These are phyloP conservation scores for Starmerella stigmatis DNA, from an alignment of 805 yeast genomes.

Conservation along the genomic window DNA sequence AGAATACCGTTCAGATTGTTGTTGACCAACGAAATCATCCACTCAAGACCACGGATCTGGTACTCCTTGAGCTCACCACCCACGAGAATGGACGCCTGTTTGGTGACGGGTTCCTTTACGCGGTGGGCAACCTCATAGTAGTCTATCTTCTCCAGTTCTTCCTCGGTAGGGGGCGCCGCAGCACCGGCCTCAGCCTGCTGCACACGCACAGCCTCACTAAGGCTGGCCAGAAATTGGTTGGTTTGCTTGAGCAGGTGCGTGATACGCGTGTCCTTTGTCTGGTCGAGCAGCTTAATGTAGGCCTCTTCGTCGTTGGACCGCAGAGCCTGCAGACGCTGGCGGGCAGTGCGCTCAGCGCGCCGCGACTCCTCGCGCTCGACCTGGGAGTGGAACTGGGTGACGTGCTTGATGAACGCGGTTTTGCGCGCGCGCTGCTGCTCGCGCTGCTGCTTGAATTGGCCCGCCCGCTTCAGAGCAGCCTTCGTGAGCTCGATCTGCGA, in stretches of 20 bases:
- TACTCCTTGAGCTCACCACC: constrained; percentile 92
- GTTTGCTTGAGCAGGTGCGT: constrained; percentile 90
- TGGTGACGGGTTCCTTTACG: constrained; percentile 63
- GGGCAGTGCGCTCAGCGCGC: constrained; percentile 85
- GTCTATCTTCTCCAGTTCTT: constrained; percentile 49
- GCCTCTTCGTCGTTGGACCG: constrained; percentile 97
- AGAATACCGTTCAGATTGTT: constrained; percentile 90
- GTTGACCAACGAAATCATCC: constrained; percentile 95
- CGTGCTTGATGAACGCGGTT: constrained; percentile 27
- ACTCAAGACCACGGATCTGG: constrained; percentile 86
- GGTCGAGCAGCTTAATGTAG: constrained; percentile 84
- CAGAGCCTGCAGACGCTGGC: constrained; percentile 94
- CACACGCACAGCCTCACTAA: constrained; percentile 79
- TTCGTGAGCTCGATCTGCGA: constrained; percentile 29
- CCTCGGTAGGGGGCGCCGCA: constrained; percentile 22
- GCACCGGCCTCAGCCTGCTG: constrained; percentile 47
- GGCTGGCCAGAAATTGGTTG: constrained; percentile 76
- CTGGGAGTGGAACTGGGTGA: constrained; percentile 52
- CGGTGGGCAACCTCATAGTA: constrained; percentile 90
- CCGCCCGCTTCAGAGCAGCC: constrained; percentile 25
- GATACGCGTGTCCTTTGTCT: constrained; percentile 94
- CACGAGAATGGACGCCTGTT: constrained; percentile 72
- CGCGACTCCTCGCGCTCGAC: constrained; percentile 83
- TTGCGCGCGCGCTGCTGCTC: constrained; percentile 21
- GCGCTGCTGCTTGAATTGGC: constrained; percentile 23